Evolutionary conservation across 2,329 filamentous ascomycete species (phyloP).

Genomic region (Microascus cirrosus): DNA sequence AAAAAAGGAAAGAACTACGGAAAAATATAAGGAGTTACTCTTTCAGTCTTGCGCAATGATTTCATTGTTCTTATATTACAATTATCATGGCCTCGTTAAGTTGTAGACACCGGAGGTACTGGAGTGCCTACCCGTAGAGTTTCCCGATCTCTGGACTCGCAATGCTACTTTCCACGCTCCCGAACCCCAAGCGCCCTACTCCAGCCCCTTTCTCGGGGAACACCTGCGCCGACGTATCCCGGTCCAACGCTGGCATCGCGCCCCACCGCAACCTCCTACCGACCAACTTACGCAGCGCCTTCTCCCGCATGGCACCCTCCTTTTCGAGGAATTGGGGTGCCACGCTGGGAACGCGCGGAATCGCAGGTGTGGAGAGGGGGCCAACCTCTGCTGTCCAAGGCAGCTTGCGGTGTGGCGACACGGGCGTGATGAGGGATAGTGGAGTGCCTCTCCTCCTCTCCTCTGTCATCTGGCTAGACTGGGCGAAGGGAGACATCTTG

Average conservation of each 20-base stretch:
- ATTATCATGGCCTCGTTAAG: background rate
- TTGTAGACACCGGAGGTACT: too few species aligned
- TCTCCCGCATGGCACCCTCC: background rate
- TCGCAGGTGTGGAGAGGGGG: background rate
- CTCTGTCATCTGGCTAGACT: background rate
- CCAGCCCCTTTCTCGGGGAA: background rate
- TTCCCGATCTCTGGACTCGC: background rate
- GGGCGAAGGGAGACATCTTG: background rate
- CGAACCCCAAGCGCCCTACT: background rate
- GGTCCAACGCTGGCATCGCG: background rate
- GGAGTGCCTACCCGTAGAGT: background rate
- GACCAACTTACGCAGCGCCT: background rate
- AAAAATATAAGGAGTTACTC: background rate
- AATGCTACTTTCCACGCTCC: background rate
- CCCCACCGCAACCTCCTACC: conserved; percentile 1
- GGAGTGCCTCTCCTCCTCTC: background rate
- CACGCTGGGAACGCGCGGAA: background rate
- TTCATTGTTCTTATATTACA: background rate
- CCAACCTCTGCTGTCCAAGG: background rate
- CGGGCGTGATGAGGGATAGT: background rate
- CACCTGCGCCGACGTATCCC: background rate
- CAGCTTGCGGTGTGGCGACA: background rate
- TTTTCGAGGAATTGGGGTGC: background rate
- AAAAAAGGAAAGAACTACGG: background rate
- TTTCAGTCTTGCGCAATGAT: background rate